These are phyloP conservation scores for Ceratobasidium sp. DNA, from an alignment of 1,284 basidiomycete genomes.

Conservation along the genomic window DNA sequence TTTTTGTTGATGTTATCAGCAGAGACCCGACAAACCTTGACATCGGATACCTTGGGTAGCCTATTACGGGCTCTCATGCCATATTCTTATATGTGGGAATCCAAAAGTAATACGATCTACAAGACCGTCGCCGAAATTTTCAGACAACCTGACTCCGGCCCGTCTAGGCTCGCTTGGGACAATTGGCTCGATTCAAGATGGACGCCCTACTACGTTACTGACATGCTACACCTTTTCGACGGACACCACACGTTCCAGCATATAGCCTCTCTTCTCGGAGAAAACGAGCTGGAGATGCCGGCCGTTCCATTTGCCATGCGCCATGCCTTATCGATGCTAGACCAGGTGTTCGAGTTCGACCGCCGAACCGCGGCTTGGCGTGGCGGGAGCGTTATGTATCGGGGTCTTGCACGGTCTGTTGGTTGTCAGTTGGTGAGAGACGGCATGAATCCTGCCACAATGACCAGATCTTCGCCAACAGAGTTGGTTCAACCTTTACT, in stretches of 20 bases:
- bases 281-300: conserved; percentile 3
- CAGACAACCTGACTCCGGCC: not conserved
- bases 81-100: conserved; percentile 38
- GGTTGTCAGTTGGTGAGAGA: conserved; percentile 5
- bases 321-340: not conserved
- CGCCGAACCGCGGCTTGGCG: not conserved
- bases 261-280: conserved; percentile 1
- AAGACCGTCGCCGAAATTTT: conserved; percentile 15
- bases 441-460: not conserved
- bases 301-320: conserved; percentile 30
- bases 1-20: conserved; percentile 11
- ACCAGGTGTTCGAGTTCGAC: conserved; percentile 22
- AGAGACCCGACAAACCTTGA: conserved; percentile 1
- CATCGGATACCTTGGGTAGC: not conserved
- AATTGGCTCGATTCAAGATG: conserved; percentile 12
- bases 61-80: conserved; percentile 24
- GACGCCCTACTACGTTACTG: conserved; percentile 31
- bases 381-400: not conserved
- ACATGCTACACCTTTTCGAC: conserved; percentile 21
- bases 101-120: conserved; percentile 14
- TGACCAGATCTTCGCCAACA: not conserved
- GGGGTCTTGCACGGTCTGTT: conserved; percentile 1
- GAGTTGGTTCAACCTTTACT: not conserved
- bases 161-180: conserved; percentile 5
- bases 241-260: conserved; percentile 15